Base-by-base conservation (phyloP, 2,329 filamentous ascomycete species). In the Arthroderma sp. region DNA sequence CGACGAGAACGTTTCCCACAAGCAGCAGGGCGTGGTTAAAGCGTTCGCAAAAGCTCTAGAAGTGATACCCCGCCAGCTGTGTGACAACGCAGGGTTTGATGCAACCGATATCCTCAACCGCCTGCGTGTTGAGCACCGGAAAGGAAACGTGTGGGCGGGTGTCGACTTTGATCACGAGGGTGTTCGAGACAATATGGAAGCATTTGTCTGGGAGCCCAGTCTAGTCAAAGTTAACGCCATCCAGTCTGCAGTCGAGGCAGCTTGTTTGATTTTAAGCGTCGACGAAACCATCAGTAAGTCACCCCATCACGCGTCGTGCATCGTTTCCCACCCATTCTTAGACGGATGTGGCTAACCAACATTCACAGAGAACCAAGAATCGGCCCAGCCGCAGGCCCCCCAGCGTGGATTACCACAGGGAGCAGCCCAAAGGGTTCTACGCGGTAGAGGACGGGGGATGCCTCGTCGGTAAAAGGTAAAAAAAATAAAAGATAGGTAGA, bases 1-100 rank as follows among this genome's bases (percentile, higher is more conserved):
- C 52, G 89, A 96, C 71, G 83, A 83, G 70, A 88, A 93, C 63
- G 81, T 96, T 47, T 78, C 83, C 4, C 78, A 93, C 74, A 96
- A 96, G 75, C 89, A 96, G 66, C 91, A 98, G 69, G 78, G 86
- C 45, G 87, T 98, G 58, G 91, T 98, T 74, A 96, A 96, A 72
- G 84, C 86, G 4, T 96, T 96, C 56, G 91, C 91, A 56, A 95
- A 94, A 72, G 91, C 91, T 1, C 77, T 98, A 45, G 91, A 98
- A 70, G 82, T 96, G 49, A 93, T 98, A 56, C 91, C 91, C 22
- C 82, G 91, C 58, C 91, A 96, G 69, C 75, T 98, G 49, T 98
- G 91, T 71, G 91, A 98, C 71, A 98, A 98, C 60, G 91, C 91
- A 45, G 91, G 91, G 51, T 96, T 98, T 62, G 91, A 98, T 61